A percentile compares a stretch with the other conserved stretches of the same genome.
phyloP scores from a whole-genome alignment of 2,329 filamentous ascomycete genomes.

The Xylariaceae sp. region DNA sequence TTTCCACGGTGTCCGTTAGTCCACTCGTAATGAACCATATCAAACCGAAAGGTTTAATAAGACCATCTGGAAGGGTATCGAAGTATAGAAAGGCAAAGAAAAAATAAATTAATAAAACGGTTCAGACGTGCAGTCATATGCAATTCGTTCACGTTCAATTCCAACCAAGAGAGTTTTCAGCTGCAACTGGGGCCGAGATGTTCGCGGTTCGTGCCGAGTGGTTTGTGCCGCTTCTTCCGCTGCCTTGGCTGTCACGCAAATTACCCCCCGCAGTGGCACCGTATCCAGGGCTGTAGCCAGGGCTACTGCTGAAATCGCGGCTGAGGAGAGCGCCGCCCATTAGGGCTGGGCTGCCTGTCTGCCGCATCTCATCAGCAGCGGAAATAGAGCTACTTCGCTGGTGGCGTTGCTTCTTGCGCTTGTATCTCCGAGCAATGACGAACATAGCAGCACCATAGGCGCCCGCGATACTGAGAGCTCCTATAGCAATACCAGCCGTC shows the following conservation, averaged over 20 bases:
- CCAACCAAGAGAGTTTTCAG: conserved; percentile 95
- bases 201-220: conserved; percentile 63
- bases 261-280: conserved; percentile 52
- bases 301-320: conserved; percentile 54
- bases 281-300: conserved; percentile 45
- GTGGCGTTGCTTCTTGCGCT: conserved; percentile 81
- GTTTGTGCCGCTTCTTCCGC: conserved; percentile 63
- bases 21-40: conserved; percentile 30
- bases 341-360: conserved; percentile 62
- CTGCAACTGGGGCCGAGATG: conserved; percentile 89
- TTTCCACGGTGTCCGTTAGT: conserved; percentile 35
- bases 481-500: conserved; percentile 73
- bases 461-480: conserved; percentile 77
- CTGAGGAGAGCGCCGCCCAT: conserved; percentile 73
- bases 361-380: conserved; percentile 61
- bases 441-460: conserved; percentile 97
- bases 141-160: conserved; percentile 63
- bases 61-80: conserved; percentile 52
- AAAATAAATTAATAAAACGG: conserved; percentile 32
- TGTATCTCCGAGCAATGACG: conserved; percentile 87
- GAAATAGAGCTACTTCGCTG: conserved; percentile 77
- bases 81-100: conserved; percentile 45
- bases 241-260: conserved; percentile 65
- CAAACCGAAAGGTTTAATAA: conserved; percentile 26
- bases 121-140: conserved; percentile 42